Evolutionary conservation across 2,329 filamentous ascomycete genomes (phyloP).

Genomic region (Ophiostoma perfectum): DNA sequence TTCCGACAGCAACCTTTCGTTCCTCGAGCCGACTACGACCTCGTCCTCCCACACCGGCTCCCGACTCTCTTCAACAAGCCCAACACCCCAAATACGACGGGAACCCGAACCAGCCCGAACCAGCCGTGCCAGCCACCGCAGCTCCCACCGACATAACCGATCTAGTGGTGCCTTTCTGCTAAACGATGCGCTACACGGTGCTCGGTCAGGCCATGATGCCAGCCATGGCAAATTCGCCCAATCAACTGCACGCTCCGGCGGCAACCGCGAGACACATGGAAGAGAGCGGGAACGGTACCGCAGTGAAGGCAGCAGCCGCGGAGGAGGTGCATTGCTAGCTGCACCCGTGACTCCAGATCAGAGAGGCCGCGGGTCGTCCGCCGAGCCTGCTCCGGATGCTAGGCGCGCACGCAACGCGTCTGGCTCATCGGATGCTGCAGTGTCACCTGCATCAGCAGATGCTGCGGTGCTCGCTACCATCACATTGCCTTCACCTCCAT

Average conservation of each 20-base stretch:
- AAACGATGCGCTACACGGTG: slow-evolving; percentile 38
- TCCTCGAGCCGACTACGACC: background rate
- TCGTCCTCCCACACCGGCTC: background rate
- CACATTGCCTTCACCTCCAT: slow-evolving; percentile 20
- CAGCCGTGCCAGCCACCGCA: slow-evolving; percentile 7
- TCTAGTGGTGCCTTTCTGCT: slow-evolving; percentile 49
- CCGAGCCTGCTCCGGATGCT: background rate
- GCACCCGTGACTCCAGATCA: slow-evolving; percentile 5
- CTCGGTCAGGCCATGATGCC: slow-evolving; percentile 13
- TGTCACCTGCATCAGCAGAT: background rate
- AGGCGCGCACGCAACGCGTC: background rate
- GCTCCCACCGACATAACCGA: slow-evolving; percentile 31
- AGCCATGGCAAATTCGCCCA: background rate
- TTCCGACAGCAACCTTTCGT: background rate
- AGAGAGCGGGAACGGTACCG: background rate
- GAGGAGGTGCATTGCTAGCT: background rate
- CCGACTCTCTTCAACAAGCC: background rate
- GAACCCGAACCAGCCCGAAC: background rate
- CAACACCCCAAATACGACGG: background rate
- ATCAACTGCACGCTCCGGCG: background rate
- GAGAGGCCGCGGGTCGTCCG: background rate
- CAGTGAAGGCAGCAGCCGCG: background rate
- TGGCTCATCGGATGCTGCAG: background rate
- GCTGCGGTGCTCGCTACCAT: background rate
- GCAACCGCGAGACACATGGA: too few species aligned